Percentiles rank a stretch among this genome's conserved stretches.
These are phyloP conservation scores for Gaertneriomyces sp. DNA, from an alignment of 192 early-diverging fungal species.

Conservation along the genomic window DNA sequence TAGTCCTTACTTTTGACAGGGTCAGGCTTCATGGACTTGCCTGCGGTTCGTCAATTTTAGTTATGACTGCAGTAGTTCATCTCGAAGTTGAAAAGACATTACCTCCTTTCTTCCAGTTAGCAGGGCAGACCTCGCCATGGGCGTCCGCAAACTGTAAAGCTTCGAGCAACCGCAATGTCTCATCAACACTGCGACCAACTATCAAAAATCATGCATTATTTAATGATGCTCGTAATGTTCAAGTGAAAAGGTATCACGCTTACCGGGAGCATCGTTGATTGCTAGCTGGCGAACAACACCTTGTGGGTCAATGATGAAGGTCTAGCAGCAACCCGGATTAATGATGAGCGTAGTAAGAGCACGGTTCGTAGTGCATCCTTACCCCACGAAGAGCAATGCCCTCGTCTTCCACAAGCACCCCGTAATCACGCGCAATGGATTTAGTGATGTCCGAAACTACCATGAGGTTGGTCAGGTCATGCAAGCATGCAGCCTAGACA, in stretches of 20 bases:
- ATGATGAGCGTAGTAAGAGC: slow-evolving; percentile 47
- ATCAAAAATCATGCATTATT: slow-evolving; percentile 18
- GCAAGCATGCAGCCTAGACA: too few relatives aligned
- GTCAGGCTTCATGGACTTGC: slow-evolving; percentile 50
- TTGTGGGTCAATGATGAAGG: slow-evolving; percentile 52
- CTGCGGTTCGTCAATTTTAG: slow-evolving; percentile 25
- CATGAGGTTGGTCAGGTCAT: too few relatives aligned
- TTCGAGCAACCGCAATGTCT: slow-evolving; percentile 60
- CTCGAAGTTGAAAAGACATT: not conserved
- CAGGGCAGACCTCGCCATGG: slow-evolving; percentile 63
- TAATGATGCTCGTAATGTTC: too few relatives aligned
- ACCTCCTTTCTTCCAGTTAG: slow-evolving; percentile 48
- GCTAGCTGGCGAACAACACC: slow-evolving; percentile 53
- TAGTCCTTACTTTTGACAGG: slow-evolving; percentile 41
- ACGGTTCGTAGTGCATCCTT: too few relatives aligned
- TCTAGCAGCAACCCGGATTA: slow-evolving; percentile 26
- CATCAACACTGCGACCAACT: slow-evolving; percentile 63
- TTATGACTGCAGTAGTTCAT: not conserved
- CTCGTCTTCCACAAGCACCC: slow-evolving; percentile 44
- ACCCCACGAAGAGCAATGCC: slow-evolving; percentile 47
- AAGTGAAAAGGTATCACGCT: not conserved
- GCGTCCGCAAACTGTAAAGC: slow-evolving; percentile 50
- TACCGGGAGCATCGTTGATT: slow-evolving; percentile 49
- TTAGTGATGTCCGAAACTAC: slow-evolving; percentile 54
- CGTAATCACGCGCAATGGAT: slow-evolving; percentile 50